Conservation (phyloP, 495 filamentous ascomycete genomes). For the Xylaria acuta region DNA sequence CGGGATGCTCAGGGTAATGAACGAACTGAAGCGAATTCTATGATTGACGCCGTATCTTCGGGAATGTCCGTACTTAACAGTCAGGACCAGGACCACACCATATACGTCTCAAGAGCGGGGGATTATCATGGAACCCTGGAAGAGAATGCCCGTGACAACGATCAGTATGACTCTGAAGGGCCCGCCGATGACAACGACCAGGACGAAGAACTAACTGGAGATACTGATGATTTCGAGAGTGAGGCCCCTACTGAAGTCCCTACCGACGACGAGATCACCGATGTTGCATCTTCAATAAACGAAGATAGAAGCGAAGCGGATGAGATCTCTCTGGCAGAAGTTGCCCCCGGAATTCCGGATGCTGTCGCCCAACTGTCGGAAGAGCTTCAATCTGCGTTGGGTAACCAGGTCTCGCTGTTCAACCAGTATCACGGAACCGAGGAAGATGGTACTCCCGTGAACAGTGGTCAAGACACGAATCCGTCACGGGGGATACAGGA, state of each 20-base stretch:
- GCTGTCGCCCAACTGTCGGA: slow-evolving; percentile 26
- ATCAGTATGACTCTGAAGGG: background rate
- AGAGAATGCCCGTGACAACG: background rate
- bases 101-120: background rate
- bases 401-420: slow-evolving; percentile 33
- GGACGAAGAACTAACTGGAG: background rate
- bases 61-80: background rate
- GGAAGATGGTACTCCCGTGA: background rate
- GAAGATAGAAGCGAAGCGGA: slow-evolving; percentile 11
- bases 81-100: background rate
- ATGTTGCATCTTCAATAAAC: slow-evolving; percentile 15
- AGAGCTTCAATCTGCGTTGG: slow-evolving; percentile 35
- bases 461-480: background rate
- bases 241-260: slow-evolving; percentile 18
- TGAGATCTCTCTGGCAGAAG: slow-evolving; percentile 15
- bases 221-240: slow-evolving; percentile 3
- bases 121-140: background rate
- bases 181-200: background rate
- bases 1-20: background rate
- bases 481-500: slow-evolving; percentile 1
- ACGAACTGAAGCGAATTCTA: background rate
- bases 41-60: background rate
- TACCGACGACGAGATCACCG: slow-evolving; percentile 14
- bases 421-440: slow-evolving; percentile 17
- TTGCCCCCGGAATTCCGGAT: background rate